Evolutionary conservation across 305 asterid species (phyloP).

Genomic region (Petunia hybrid): DNA sequence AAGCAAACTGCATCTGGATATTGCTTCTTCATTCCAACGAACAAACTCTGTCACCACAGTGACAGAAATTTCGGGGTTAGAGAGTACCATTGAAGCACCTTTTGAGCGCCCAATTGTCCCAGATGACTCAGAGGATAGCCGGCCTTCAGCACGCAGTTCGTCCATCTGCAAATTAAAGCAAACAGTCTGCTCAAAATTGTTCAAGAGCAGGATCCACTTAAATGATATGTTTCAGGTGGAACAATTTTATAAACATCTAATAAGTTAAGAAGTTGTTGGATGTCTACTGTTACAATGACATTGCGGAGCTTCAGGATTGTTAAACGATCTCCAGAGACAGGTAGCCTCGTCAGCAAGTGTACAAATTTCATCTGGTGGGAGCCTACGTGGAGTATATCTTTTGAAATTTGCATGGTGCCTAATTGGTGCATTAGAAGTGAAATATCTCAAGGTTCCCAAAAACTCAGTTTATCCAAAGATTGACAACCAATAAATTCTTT

Average conservation of each 20-base stretch:
- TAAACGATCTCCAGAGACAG: slow-evolving; percentile 15
- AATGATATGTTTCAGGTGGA: neutral
- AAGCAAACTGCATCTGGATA: slow-evolving; percentile 79
- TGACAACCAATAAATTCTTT: slow-evolving; percentile 10
- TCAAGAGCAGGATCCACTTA: neutral
- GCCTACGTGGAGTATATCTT: neutral
- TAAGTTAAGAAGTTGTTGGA: neutral
- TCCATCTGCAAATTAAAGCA: slow-evolving; percentile 68
- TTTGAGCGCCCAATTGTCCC: slow-evolving; percentile 94
- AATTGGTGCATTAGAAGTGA: neutral
- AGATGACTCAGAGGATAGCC: slow-evolving; percentile 69
- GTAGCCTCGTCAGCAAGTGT: slow-evolving; percentile 5
- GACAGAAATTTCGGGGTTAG: slow-evolving; percentile 86
- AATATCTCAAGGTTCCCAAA: slow-evolving; percentile 9
- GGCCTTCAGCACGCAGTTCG: slow-evolving; percentile 80
- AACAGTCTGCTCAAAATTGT: slow-evolving; percentile 19
- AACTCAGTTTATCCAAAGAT: slow-evolving; percentile 16
- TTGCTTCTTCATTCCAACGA: slow-evolving; percentile 97
- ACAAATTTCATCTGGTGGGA: neutral
- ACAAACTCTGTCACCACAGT: slow-evolving; percentile 96
- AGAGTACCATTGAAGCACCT: slow-evolving; percentile 83
- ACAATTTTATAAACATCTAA: slow-evolving; percentile 17
- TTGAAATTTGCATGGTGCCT: slow-evolving; percentile 2
- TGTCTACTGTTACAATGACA: slow-evolving; percentile 12
- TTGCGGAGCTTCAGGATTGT: slow-evolving; percentile 4